phyloP scores from a whole-genome alignment of 75 land plant species.

The Adiantum capillusveneris region DNA sequence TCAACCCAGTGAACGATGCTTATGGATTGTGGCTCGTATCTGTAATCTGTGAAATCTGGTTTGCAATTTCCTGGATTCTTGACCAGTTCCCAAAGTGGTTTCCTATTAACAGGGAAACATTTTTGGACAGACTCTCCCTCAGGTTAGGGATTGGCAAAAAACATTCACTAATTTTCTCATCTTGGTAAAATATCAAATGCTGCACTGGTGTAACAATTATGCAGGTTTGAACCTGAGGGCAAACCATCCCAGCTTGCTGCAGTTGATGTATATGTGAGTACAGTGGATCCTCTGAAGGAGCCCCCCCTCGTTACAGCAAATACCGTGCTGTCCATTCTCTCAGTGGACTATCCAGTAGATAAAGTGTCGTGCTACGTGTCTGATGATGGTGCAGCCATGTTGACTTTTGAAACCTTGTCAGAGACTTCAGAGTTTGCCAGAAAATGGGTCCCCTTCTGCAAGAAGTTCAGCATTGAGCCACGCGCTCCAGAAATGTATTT shows the following conservation, averaged over 20 bases:
- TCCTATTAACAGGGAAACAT: slow-evolving; percentile 7
- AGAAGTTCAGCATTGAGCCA: slow-evolving; percentile 64
- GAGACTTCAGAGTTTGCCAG: slow-evolving; percentile 80
- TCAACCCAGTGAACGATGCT: slow-evolving; percentile 45
- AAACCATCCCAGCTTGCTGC: slow-evolving; percentile 49
- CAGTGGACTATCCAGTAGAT: slow-evolving; percentile 67
- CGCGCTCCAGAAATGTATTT: slow-evolving; percentile 82
- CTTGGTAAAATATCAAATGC: no score
- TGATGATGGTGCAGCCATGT: slow-evolving; percentile 83
- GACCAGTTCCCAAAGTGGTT: slow-evolving; percentile 15
- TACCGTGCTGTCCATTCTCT: slow-evolving; percentile 74
- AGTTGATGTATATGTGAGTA: slow-evolving; percentile 67
- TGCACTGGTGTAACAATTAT: no score
- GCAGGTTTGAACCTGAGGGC: slow-evolving; percentile 77
- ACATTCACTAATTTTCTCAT: no score
- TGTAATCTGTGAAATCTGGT: slow-evolving; percentile 12
- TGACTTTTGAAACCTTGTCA: slow-evolving; percentile 53
- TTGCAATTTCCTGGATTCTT: slow-evolving; percentile 15
- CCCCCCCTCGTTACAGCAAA: slow-evolving; percentile 81
- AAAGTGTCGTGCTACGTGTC: slow-evolving; percentile 80
- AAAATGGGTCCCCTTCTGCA: slow-evolving; percentile 79
- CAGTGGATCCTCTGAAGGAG: slow-evolving; percentile 79
- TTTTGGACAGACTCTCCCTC: slow-evolving; percentile 5
- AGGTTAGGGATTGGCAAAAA: slow-evolving; percentile 35
- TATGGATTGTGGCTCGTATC: slow-evolving; percentile 8